Evolutionary conservation across 2,329 filamentous ascomycete genomes (phyloP), one percentile per base, ranked within the genome.

Genomic region (Talaromyces verruculosus): DNA sequence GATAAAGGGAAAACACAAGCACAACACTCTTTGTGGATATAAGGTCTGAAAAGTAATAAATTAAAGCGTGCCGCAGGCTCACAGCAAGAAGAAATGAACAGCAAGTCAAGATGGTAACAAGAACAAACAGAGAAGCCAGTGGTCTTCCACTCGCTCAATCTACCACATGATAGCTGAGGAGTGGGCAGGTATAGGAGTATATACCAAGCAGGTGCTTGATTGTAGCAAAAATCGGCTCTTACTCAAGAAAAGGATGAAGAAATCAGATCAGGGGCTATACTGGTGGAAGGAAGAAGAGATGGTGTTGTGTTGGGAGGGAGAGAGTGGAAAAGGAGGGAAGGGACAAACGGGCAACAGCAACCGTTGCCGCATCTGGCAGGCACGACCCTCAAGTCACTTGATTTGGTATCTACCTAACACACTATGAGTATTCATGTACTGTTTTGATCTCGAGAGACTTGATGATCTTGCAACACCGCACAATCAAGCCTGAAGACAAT

Each of bases 361-460:
- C 45, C 5, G 25, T 35, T 28, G 28, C 30, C 41, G n/a, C 17
- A 45, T 45, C 7, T 19, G 43, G 64, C 59, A 63, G 58, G 64
- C 43, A 63, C 45, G 39, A 47, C 43, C 64, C 35, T 41, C 37
- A 37, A 49, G 51, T 49, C 51, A 64, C 62, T 58, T 64, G 62
- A 57, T 47, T 39, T 25, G 25, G 30, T 25, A 8, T 37, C 57
- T 61, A 53, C 53, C 28, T 64, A 45, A 22, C 35, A 33, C 1
- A 17, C 35, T 15, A 33, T 47, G 28, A 35, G 2, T 13, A 41
- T 19, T 19, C 45, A 71, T 80, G 77, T 79, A 65, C 73, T 75
- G 77, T 70, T 71, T 74, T 72, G 45, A 76, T 75, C 78, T 80
- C 78, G 79, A 74, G 17, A 72, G 71, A 74, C 76, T 74, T 67